Conservation (phyloP, 2,329 filamentous ascomycete species). For the Claviceps digitariae region DNA sequence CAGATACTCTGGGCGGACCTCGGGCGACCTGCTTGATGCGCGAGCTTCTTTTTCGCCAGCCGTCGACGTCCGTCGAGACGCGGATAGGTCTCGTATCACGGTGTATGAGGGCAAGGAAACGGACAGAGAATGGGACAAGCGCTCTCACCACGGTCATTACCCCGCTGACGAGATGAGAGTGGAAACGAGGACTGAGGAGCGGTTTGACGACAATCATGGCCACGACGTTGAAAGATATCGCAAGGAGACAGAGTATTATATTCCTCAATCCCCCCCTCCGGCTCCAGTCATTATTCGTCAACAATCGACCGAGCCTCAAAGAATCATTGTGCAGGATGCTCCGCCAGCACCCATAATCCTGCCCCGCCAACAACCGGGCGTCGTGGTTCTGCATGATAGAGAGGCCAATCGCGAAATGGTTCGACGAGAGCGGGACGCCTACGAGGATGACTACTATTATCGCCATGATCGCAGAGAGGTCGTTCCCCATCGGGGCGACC, state of each 20-base stretch:
- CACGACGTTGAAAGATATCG: constrained; percentile 45
- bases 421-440: constrained; percentile 21
- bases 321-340: constrained; percentile 47
- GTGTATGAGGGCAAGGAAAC: constrained; percentile 21
- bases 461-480: constrained; percentile 32
- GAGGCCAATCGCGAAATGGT: constrained; percentile 25
- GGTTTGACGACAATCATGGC: constrained; percentile 29
- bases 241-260: constrained; percentile 50
- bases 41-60: constrained; percentile 22
- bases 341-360: constrained; percentile 39
- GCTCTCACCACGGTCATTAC: constrained; percentile 24
- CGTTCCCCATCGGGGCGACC: constrained; percentile 23
- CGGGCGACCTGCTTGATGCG: constrained; percentile 29
- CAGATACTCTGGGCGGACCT: constrained; percentile 27
- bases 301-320: constrained; percentile 39
- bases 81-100: constrained; percentile 18
- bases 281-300: constrained; percentile 44
- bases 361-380: constrained; percentile 29
- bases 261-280: constrained; percentile 33
- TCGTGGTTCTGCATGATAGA: constrained; percentile 30
- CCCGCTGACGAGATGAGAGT: constrained; percentile 39
- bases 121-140: constrained; percentile 32
- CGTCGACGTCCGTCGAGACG: constrained; percentile 24
- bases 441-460: constrained; percentile 38
- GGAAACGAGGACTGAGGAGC: constrained; percentile 39